Conservation (phyloP, 352 stramenopile species). For the Phytophthora ramorum region DNA sequence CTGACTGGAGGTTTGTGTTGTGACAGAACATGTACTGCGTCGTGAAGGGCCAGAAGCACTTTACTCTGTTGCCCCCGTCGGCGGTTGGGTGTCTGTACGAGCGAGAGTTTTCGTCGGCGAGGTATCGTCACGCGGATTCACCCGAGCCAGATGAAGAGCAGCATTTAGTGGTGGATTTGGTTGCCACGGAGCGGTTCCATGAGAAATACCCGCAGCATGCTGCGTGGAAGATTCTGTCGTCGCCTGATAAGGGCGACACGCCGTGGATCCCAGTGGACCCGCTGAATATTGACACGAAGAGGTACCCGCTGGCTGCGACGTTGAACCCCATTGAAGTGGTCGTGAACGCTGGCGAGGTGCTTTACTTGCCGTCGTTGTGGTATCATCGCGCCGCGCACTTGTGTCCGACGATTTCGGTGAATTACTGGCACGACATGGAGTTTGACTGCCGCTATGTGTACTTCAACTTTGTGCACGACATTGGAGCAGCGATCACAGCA, state of each 20-base stretch:
- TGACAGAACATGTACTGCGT: slow-evolving; percentile 97
- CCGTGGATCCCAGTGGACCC: slow-evolving; percentile 87
- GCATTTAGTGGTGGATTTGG: slow-evolving; percentile 30
- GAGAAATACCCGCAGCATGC: slow-evolving; percentile 53
- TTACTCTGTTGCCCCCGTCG: slow-evolving; percentile 91
- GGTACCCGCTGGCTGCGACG: slow-evolving; percentile 59
- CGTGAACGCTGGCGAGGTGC: slow-evolving; percentile 69
- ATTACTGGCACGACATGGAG: slow-evolving; percentile 92
- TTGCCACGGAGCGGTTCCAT: slow-evolving; percentile 57
- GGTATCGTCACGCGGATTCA: slow-evolving; percentile 57
- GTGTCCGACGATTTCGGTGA: slow-evolving; percentile 83
- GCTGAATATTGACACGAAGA: slow-evolving; percentile 58
- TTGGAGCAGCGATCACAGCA: slow-evolving; percentile 37
- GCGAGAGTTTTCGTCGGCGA: slow-evolving; percentile 61
- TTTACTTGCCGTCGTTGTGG: slow-evolving; percentile 86
- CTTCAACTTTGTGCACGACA: slow-evolving; percentile 81
- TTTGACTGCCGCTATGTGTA: slow-evolving; percentile 90
- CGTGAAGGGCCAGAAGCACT: slow-evolving; percentile 95
- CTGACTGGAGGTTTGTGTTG: neutral
- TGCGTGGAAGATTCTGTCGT: slow-evolving; percentile 58
- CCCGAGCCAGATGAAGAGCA: slow-evolving; percentile 15
- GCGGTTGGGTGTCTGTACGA: slow-evolving; percentile 93
- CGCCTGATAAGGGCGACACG: slow-evolving; percentile 56
- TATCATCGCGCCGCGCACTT: slow-evolving; percentile 85
- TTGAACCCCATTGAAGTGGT: slow-evolving; percentile 73